Conservation (phyloP, 805 yeast genomes). For the Teunomyces barrocoloradensis region DNA sequence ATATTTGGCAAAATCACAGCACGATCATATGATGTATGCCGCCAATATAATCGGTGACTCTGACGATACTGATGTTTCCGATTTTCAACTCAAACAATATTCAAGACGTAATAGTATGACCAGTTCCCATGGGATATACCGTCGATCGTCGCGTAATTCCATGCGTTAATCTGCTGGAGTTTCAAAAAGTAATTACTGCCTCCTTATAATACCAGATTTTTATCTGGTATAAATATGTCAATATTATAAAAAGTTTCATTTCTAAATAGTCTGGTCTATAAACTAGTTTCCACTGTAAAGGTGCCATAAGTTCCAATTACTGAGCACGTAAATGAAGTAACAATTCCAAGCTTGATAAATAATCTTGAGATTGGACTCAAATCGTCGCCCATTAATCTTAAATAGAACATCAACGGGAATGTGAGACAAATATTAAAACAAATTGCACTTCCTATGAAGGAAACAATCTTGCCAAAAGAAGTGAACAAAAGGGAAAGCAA, state of each 20-base stretch:
- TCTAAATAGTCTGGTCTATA: background rate
- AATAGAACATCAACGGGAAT: conserved; percentile 71
- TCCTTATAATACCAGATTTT: too few relatives aligned
- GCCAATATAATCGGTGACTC: conserved; percentile 13
- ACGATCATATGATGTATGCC: conserved; percentile 53
- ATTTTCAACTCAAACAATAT: background rate
- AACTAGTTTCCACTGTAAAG: conserved; percentile 8
- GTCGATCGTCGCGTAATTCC: background rate
- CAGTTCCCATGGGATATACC: background rate
- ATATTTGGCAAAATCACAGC: conserved; percentile 70
- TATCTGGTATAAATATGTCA: background rate
- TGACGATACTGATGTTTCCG: background rate
- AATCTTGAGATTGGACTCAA: conserved; percentile 39
- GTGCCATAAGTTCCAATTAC: conserved; percentile 57
- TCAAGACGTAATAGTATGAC: background rate
- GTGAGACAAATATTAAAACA: conserved; percentile 79
- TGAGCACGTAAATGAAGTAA: conserved; percentile 48
- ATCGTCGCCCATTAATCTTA: conserved; percentile 49
- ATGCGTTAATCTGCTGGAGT: background rate
- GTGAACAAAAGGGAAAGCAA: conserved; percentile 64
- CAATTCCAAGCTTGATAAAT: conserved; percentile 43
- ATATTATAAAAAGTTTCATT: background rate
- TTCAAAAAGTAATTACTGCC: background rate
- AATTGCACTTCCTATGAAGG: conserved; percentile 76
- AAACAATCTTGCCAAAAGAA: conserved; percentile 77